phyloP scores from a whole-genome alignment of 208 protist genomes.

The Wallacemonas sp. region DNA sequence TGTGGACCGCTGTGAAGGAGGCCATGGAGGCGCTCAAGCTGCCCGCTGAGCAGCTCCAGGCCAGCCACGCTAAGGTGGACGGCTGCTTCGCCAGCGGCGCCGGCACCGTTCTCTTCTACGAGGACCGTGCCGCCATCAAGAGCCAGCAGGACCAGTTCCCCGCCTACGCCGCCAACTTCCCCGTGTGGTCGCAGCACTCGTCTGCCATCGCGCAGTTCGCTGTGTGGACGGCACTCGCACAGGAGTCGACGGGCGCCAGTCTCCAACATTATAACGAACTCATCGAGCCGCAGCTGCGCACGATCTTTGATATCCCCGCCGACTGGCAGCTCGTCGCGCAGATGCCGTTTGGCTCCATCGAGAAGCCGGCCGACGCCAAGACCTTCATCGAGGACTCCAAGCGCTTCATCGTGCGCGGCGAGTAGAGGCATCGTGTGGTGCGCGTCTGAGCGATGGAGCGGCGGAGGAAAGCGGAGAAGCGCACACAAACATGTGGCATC shows the following conservation, averaged over 20 bases:
- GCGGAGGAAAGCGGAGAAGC: too few species aligned
- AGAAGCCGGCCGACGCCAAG: constrained; percentile 37
- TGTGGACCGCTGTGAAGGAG: constrained; percentile 28
- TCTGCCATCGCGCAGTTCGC: constrained; percentile 46
- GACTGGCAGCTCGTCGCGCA: constrained; percentile 54
- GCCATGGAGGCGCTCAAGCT: constrained; percentile 23
- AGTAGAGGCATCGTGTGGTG: constrained; percentile 22
- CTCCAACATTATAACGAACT: constrained; percentile 57
- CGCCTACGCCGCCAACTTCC: constrained; percentile 37
- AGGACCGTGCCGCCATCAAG: constrained; percentile 21
- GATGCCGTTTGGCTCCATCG: constrained; percentile 62
- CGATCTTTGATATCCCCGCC: constrained; percentile 38
- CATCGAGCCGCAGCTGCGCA: constrained; percentile 34
- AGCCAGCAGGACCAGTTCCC: constrained; percentile 27
- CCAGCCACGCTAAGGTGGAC: constrained; percentile 38
- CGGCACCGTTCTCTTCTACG: constrained; percentile 46
- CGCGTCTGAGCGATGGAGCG: too few species aligned
- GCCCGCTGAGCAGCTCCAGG: constrained; percentile 20
- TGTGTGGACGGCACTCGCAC: constrained; percentile 40
- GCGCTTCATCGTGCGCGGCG: constrained; percentile 42
- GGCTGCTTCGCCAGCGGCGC: constrained; percentile 30
- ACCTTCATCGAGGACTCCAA: constrained; percentile 38
- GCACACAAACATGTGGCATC: too few species aligned
- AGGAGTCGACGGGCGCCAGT: constrained; percentile 29
- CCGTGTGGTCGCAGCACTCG: constrained; percentile 24